Conservation (phyloP, 495 filamentous ascomycete genomes). For the Barbatosphaeria neglecta region DNA sequence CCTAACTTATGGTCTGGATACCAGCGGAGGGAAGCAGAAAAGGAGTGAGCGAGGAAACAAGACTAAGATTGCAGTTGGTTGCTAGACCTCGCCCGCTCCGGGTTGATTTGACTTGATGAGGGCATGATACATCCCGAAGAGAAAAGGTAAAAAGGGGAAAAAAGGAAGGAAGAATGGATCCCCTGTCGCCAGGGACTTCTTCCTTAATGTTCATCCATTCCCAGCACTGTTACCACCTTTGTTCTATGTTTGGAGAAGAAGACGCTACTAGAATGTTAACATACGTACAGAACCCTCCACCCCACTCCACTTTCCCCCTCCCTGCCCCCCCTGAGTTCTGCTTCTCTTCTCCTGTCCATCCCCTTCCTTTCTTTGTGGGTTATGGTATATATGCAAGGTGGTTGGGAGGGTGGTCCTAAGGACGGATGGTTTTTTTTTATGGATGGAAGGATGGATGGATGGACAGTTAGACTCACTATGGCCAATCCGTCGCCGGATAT, state of each 20-base stretch:
- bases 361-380: background rate
- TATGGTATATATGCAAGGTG: background rate
- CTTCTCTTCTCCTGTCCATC: background rate
- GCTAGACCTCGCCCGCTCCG: background rate
- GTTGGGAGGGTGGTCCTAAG: background rate
- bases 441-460: background rate
- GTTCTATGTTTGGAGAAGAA: background rate
- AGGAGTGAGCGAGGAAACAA: background rate
- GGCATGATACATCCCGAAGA: background rate
- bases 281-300: too few relatives aligned
- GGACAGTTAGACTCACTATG: conserved; percentile 10
- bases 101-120: background rate
- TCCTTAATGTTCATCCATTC: background rate
- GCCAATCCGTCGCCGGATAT: conserved; percentile 15
- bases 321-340: too few relatives aligned
- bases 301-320: too few relatives aligned
- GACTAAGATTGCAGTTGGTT: background rate
- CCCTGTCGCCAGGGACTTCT: background rate
- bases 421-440: background rate
- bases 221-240: too few relatives aligned
- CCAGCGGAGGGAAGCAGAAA: background rate
- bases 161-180: background rate
- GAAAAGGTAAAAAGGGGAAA: background rate
- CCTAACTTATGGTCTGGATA: background rate
- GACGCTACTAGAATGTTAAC: too few relatives aligned